These are phyloP conservation scores for Dactylorhiza incarnata DNA, from an alignment of 106 monocot genomes.

Conservation along the genomic window DNA sequence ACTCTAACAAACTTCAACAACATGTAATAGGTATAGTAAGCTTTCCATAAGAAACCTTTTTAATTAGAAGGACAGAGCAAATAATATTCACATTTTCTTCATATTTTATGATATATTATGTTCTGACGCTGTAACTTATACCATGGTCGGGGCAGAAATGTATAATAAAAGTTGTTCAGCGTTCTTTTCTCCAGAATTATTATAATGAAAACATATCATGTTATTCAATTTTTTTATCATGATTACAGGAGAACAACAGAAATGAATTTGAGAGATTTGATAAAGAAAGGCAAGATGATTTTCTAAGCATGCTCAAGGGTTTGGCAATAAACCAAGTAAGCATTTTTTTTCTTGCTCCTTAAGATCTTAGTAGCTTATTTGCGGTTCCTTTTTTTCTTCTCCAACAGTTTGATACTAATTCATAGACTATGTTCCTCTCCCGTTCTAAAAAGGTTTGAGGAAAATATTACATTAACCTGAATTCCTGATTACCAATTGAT, in stretches of 20 bases:
- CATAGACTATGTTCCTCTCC: neutral
- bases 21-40: too few species aligned
- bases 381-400: neutral
- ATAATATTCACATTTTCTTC: too few species aligned
- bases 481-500: neutral
- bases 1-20: too few species aligned
- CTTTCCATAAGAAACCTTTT: too few species aligned
- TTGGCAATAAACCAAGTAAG: conserved; percentile 64
- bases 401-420: neutral
- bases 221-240: neutral
- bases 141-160: too few species aligned
- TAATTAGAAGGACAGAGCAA: too few species aligned
- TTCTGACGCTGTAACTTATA: too few species aligned
- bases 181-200: neutral
- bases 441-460: neutral
- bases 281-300: conserved; percentile 51
- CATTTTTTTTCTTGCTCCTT: neutral
- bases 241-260: conserved; percentile 56
- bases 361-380: neutral
- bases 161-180: neutral
- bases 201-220: neutral
- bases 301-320: conserved; percentile 54
- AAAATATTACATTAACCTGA: neutral
- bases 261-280: conserved; percentile 64
- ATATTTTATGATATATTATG: too few species aligned